Percentiles rank a stretch among this genome's conserved stretches.
Evolutionary conservation across 176 grass and related monocot genomes (phyloP).

Genomic region (Paspalum vaginatum): DNA sequence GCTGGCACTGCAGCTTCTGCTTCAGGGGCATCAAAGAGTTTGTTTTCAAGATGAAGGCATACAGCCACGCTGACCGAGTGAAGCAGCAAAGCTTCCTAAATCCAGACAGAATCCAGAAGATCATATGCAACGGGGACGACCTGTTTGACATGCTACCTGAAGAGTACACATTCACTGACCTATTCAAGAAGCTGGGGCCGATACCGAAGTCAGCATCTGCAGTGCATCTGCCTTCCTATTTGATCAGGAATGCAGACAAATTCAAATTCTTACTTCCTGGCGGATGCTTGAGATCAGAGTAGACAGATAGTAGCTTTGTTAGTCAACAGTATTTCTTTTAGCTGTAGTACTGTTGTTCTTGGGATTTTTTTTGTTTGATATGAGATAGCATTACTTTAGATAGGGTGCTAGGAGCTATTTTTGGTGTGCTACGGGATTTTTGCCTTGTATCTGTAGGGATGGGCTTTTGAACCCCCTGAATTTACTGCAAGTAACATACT

Average conservation of each 20-base stretch:
- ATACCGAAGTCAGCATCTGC: slow-evolving; percentile 75
- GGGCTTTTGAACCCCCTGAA: slow-evolving; percentile 8
- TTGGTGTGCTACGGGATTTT: background rate
- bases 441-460: slow-evolving; percentile 23
- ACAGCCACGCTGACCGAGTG: slow-evolving; percentile 90
- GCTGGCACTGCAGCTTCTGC: slow-evolving; percentile 99
- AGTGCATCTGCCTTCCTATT: slow-evolving; percentile 74
- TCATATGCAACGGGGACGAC: slow-evolving; percentile 87
- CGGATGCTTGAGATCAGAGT: slow-evolving; percentile 79
- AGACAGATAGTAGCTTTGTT: slow-evolving; percentile 43
- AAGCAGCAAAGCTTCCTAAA: slow-evolving; percentile 61
- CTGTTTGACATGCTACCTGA: slow-evolving; percentile 97
- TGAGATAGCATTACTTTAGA: slow-evolving; percentile 37
- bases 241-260: slow-evolving; percentile 71
- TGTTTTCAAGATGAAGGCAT: slow-evolving; percentile 93
- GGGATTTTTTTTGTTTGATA: background rate
- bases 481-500: slow-evolving; percentile 33
- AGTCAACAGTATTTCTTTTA: slow-evolving; percentile 47
- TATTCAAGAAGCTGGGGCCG: slow-evolving; percentile 85
- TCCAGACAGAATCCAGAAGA: slow-evolving; percentile 76
- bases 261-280: slow-evolving; percentile 90
- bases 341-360: slow-evolving; percentile 43
- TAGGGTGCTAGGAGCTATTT: slow-evolving; percentile 34
- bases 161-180: slow-evolving; percentile 84
- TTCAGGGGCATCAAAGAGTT: slow-evolving; percentile 87